Percentiles rank a stretch among this genome's conserved stretches.
Evolutionary conservation across 495 filamentous ascomycete species (phyloP).

Genomic region (Rhizodiscina lignyota): DNA sequence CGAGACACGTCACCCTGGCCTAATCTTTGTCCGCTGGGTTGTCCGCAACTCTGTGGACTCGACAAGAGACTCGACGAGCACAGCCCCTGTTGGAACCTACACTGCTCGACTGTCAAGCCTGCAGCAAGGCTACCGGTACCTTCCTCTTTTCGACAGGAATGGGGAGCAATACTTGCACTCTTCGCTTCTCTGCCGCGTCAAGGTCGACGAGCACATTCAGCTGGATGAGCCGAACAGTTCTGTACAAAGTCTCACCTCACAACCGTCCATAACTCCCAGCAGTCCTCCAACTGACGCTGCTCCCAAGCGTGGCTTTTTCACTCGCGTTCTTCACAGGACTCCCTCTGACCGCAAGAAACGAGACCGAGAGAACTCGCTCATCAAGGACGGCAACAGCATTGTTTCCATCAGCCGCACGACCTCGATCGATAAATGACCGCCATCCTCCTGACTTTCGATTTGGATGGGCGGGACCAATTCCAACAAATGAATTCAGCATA

Average conservation of each 20-base stretch:
- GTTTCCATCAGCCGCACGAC: too few species aligned
- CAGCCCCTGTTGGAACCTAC: conserved; percentile 44
- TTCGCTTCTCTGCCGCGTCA: conserved; percentile 80
- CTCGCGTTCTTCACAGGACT: conserved; percentile 6
- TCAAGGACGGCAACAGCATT: conserved; percentile 3
- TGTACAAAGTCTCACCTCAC: neutral
- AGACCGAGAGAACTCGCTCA: too few species aligned
- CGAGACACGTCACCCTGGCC: conserved; percentile 76
- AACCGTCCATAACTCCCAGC: conserved; percentile 1
- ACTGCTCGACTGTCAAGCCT: conserved; percentile 82
- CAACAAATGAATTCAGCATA: too few species aligned
- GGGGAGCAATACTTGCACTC: conserved; percentile 89
- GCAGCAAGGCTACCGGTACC: conserved; percentile 87
- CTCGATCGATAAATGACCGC: too few species aligned
- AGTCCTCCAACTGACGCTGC: conserved; percentile 3
- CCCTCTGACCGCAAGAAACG: conserved; percentile 11
- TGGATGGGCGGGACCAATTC: too few species aligned
- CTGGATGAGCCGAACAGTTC: conserved; percentile 16
- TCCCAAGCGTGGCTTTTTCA: conserved; percentile 9
- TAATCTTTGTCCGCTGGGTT: conserved; percentile 89
- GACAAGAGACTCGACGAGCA: conserved; percentile 39
- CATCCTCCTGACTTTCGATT: too few species aligned
- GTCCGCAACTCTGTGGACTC: conserved; percentile 69
- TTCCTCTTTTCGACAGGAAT: conserved; percentile 77
- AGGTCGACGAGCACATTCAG: conserved; percentile 40